Conservation (phyloP, 176 grass and related monocot species). For the Lolium rigidum region DNA sequence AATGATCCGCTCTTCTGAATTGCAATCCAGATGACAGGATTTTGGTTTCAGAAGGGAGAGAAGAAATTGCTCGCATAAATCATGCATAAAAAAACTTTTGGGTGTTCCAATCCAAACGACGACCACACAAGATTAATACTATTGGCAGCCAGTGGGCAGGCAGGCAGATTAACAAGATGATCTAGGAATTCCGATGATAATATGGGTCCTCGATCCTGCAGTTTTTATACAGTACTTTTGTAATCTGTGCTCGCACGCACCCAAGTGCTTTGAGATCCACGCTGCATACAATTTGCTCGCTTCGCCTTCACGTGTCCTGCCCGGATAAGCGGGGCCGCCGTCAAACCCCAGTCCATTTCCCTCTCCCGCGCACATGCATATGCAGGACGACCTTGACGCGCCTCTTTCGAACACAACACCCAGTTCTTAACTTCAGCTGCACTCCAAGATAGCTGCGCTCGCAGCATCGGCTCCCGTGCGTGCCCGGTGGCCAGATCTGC, state of each 20-base stretch:
- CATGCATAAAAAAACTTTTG: no score
- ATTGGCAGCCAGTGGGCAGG: not conserved
- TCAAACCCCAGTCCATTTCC: slow-evolving; percentile 30
- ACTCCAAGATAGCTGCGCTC: no score
- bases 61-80: no score
- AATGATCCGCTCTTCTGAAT: no score
- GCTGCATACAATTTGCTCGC: not conserved
- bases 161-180: not conserved
- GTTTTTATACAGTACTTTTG: no score
- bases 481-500: slow-evolving; percentile 15
- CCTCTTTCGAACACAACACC: not conserved
- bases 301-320: slow-evolving; percentile 3
- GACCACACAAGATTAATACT: not conserved
- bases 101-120: not conserved
- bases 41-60: no score
- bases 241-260: not conserved
- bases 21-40: no score
- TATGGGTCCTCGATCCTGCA: not conserved
- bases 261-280: slow-evolving; percentile 44
- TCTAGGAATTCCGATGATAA: no score
- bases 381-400: not conserved
- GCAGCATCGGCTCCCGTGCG: slow-evolving; percentile 12
- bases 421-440: not conserved
- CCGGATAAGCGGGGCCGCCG: slow-evolving; percentile 36
- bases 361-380: slow-evolving; percentile 1